phyloP scores from a whole-genome alignment of 2,329 filamentous ascomycete genomes.

The Fusarium sp. region DNA sequence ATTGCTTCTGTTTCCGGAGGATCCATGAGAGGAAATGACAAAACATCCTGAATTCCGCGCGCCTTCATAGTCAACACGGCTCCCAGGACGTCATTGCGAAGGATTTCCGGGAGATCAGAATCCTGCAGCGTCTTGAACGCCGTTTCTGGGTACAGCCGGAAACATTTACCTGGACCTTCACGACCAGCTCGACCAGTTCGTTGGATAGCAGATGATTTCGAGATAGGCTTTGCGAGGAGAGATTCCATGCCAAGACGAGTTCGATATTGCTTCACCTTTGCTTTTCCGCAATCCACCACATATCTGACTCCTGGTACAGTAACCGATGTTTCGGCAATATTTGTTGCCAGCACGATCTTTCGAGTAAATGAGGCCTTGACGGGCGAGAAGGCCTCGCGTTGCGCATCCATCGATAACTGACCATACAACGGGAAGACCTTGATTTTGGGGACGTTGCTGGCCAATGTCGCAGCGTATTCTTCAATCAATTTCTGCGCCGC shows the following conservation, averaged over 20 bases:
- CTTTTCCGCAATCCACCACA: constrained; percentile 92
- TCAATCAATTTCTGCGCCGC: constrained; percentile 82
- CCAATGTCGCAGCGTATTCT: constrained; percentile 78
- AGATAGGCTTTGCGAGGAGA: constrained; percentile 88
- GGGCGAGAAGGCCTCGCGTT: constrained; percentile 86
- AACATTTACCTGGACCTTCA: constrained; percentile 91
- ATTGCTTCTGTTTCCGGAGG: constrained; percentile 80
- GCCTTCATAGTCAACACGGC: constrained; percentile 95
- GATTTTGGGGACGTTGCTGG: constrained; percentile 78
- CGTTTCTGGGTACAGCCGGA: constrained; percentile 84
- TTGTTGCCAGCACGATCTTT: constrained; percentile 92
- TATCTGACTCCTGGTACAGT: constrained; percentile 93
- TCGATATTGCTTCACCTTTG: constrained; percentile 93
- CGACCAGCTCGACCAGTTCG: constrained; percentile 91
- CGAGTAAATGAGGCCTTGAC: constrained; percentile 77
- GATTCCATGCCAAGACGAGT: constrained; percentile 88
- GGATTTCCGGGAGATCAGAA: constrained; percentile 85
- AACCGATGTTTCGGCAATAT: constrained; percentile 98
- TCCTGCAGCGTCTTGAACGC: constrained; percentile 77
- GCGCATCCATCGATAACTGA: constrained; percentile 85
- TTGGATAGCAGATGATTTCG: constrained; percentile 92
- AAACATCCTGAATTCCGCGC: constrained; percentile 82
- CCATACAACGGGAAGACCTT: constrained; percentile 86
- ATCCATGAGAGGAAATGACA: constrained; percentile 87
- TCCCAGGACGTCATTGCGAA: constrained; percentile 87